Conservation (phyloP, 306 rosid genomes). For the Dalbergia cultrata region DNA sequence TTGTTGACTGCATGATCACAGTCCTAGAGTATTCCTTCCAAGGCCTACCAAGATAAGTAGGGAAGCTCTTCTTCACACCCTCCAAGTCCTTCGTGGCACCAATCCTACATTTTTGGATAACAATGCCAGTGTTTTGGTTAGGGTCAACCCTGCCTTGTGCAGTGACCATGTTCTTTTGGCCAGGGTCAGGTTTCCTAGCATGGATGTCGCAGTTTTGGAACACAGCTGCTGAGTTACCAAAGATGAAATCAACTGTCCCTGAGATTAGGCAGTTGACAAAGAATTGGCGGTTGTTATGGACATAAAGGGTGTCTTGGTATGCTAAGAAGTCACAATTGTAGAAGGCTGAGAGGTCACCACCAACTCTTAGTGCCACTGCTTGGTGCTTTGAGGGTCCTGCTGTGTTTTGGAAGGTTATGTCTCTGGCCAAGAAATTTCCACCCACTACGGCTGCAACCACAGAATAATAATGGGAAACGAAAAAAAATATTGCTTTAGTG, state of each 20-base stretch:
- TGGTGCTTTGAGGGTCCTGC: conserved; percentile 96
- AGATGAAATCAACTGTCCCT: conserved; percentile 91
- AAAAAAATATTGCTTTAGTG: neutral
- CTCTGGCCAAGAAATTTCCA: conserved; percentile 68
- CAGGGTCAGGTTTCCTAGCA: conserved; percentile 75
- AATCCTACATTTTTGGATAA: conserved; percentile 77
- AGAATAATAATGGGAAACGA: neutral
- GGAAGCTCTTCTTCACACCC: conserved; percentile 54
- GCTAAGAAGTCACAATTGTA: conserved; percentile 77
- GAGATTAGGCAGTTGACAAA: conserved; percentile 61
- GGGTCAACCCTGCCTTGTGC: conserved; percentile 93
- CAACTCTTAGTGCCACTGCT: conserved; percentile 91
- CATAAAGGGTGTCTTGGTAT: conserved; percentile 92
- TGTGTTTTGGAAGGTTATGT: conserved; percentile 85
- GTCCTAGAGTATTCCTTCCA: conserved; percentile 94
- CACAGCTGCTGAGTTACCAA: conserved; percentile 82
- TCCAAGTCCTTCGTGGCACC: conserved; percentile 78
- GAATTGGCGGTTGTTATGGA: conserved; percentile 91
- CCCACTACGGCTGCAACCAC: conserved; percentile 80
- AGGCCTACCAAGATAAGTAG: conserved; percentile 82
- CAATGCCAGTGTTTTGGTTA: conserved; percentile 92
- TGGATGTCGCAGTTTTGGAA: conserved; percentile 85
- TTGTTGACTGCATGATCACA: conserved; percentile 67
- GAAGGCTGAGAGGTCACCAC: conserved; percentile 89
- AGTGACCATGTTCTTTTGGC: conserved; percentile 90